phyloP scores from a whole-genome alignment of 2,329 filamentous ascomycete species.

The Mycosphaerella arachidis region DNA sequence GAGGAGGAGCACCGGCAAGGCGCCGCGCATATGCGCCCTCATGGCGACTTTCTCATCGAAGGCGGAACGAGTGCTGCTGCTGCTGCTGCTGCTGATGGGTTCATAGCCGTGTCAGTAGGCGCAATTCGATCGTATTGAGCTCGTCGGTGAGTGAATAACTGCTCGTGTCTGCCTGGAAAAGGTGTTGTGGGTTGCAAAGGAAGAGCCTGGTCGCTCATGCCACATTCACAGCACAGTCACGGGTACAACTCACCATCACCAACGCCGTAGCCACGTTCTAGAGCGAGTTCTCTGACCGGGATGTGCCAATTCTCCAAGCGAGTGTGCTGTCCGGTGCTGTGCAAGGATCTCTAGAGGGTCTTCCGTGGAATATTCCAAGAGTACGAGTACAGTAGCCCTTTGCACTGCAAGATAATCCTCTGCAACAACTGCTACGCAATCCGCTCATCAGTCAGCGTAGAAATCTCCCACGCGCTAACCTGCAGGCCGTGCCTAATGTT shows the following conservation, averaged over 20 bases:
- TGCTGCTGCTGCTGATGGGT: background rate
- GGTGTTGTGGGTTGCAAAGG: background rate
- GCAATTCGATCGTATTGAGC: background rate
- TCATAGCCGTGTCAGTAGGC: background rate
- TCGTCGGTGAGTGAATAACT: background rate
- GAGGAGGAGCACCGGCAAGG: slow-evolving; percentile 12
- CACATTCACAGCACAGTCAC: background rate
- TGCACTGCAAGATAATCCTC: background rate
- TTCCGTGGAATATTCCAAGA: background rate
- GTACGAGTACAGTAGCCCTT: background rate
- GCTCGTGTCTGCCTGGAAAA: background rate
- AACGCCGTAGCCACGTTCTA: background rate
- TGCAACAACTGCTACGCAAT: background rate
- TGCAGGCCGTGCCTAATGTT: slow-evolving; percentile 2
- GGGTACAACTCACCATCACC: slow-evolving; percentile 2
- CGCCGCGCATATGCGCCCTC: slow-evolving; percentile 19
- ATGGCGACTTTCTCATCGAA: slow-evolving; percentile 8
- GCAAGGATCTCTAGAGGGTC: background rate
- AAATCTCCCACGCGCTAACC: slow-evolving; percentile 2
- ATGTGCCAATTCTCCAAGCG: background rate
- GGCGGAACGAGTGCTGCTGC: background rate
- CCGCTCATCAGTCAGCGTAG: background rate
- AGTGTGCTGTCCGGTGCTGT: background rate
- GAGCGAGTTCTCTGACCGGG: background rate
- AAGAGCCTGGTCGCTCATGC: slow-evolving; percentile 1